Evolutionary conservation across 2,329 filamentous ascomycete genomes (phyloP).

Genomic region (Macroventuria anomochaeta): DNA sequence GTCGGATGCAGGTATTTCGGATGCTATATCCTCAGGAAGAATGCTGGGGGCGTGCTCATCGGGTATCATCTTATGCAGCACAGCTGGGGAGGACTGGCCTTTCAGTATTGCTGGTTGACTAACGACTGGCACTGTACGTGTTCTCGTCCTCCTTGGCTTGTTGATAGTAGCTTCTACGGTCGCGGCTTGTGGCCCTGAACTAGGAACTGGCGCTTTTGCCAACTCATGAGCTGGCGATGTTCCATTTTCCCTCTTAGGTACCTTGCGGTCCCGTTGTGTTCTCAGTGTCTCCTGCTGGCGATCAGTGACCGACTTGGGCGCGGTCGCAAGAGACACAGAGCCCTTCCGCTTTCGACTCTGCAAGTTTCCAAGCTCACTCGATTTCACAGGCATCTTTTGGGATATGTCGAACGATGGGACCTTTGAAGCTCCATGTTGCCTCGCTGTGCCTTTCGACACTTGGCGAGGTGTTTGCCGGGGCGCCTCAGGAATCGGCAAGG

Average conservation of each 20-base stretch:
- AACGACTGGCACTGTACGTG: constrained; percentile 3
- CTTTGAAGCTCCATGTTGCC: constrained; percentile 9
- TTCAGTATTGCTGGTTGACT: constrained; percentile 26
- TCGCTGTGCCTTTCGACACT: constrained; percentile 14
- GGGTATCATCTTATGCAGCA: constrained; percentile 43
- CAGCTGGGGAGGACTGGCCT: constrained; percentile 44
- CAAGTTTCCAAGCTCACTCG: constrained; percentile 39
- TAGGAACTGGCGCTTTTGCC: not conserved
- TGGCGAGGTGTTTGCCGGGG: constrained; percentile 17
- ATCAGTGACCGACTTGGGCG: constrained; percentile 15
- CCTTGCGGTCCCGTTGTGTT: constrained; percentile 34
- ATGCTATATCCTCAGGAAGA: not conserved
- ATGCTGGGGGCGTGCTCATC: constrained; percentile 16
- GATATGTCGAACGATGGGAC: not conserved
- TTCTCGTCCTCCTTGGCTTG: constrained; percentile 38
- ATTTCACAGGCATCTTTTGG: constrained; percentile 24
- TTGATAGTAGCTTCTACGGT: constrained; percentile 19
- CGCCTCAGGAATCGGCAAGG: constrained; percentile 24
- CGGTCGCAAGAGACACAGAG: constrained; percentile 25
- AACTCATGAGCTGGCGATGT: constrained; percentile 23
- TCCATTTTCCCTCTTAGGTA: constrained; percentile 34
- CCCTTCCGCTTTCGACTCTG: constrained; percentile 43
- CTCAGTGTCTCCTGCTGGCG: constrained; percentile 14
- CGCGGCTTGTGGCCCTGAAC: not conserved
- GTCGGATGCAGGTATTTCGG: constrained; percentile 25